Evolutionary conservation across 2,329 filamentous ascomycete genomes (phyloP), one percentile per base, ranked within the genome.

Genomic region (Lachnellula arida): DNA sequence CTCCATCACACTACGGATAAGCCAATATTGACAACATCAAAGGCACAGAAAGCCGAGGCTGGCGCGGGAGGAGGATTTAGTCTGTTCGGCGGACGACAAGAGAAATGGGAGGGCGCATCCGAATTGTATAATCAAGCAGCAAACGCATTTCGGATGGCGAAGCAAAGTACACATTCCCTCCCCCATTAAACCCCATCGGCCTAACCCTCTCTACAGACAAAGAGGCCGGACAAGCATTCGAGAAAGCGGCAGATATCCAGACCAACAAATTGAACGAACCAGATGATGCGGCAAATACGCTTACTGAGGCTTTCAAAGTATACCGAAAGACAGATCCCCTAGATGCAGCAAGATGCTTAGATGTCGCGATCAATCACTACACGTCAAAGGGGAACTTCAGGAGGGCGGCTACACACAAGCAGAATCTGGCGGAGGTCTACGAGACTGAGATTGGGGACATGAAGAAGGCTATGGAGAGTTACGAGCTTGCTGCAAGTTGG

Each of bases 291-390:
- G 92, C 93, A 61, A 95, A 96, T 74, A 87, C 88, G 48, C 78
- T 91, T 59, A 84, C 87, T 67, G 92, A 97, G 72, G 94, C 94
- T 51, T 97, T 92, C 81, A 97, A 97, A 78, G 88, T 91, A 58
- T 97, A 97, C 76, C 83, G 87, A 67, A 95, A 91, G 74, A 85
- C 88, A 52, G 85, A 89, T 67, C 91, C 91, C 19, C 80, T 90
- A 69, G 87, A 93, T 67, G 93, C 92, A 15, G 89, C 88, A 44
- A 80, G 89, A 59, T 91, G 89, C 68, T 77, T 97, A 54, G 84
- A 91, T 62, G 76, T 85, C 62, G 88, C 91, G 42, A 91, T 97
- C 70, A 79, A 85, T 56, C 89, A 94, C 71, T 97, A 96, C 74
- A 93, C 90, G 65, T 76, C 83, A 64, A 92, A 91, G 74, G 92